These are phyloP conservation scores for Claviceps humidiphila DNA, from an alignment of 2,329 filamentous ascomycete genomes.

Conservation along the genomic window DNA sequence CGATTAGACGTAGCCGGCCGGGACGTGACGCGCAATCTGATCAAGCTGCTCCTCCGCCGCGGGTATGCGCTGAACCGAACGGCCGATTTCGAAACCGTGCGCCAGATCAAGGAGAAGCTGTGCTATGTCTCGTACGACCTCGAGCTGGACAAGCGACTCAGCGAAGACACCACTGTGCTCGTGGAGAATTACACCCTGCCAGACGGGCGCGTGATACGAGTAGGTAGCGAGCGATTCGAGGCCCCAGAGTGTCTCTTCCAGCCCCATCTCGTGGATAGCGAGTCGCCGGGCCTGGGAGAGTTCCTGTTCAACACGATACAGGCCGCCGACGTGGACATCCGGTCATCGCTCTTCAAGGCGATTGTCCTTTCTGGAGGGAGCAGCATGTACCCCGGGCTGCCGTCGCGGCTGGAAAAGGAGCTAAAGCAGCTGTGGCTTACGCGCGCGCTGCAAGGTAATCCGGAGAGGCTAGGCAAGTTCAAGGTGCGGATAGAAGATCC, in stretches of 20 bases:
- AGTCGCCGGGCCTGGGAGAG: slow-evolving; percentile 92
- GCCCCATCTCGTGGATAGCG: slow-evolving; percentile 92
- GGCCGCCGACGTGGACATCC: slow-evolving; percentile 85
- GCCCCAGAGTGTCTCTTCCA: slow-evolving; percentile 98
- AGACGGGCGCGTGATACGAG: slow-evolving; percentile 88
- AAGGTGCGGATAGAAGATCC: slow-evolving; percentile 99
- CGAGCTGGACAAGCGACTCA: slow-evolving; percentile 87
- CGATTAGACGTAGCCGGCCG: slow-evolving; percentile 90
- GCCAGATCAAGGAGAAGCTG: slow-evolving; percentile 99
- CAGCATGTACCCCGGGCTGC: slow-evolving; percentile 97
- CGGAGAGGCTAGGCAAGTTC: slow-evolving; percentile 93
- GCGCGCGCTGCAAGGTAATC: slow-evolving; percentile 76
- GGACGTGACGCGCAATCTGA: slow-evolving; percentile 96
- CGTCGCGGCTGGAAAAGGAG: slow-evolving; percentile 92
- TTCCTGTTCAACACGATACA: slow-evolving; percentile 99
- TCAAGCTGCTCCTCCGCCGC: slow-evolving; percentile 81
- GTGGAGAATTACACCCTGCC: slow-evolving; percentile 97
- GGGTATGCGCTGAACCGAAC: slow-evolving; percentile 97
- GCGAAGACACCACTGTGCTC: slow-evolving; percentile 91
- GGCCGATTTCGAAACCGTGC: slow-evolving; percentile 96
- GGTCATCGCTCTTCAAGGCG: slow-evolving; percentile 88
- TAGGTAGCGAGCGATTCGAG: slow-evolving; percentile 95
- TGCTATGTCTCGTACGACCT: slow-evolving; percentile 99
- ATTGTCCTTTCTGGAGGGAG: slow-evolving; percentile 93
- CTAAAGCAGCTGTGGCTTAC: slow-evolving; percentile 98